Percentiles rank a stretch among this genome's conserved stretches.
phyloP scores from a whole-genome alignment of 257 asterid genomes.

The Lithospermum erythrorhizon region DNA sequence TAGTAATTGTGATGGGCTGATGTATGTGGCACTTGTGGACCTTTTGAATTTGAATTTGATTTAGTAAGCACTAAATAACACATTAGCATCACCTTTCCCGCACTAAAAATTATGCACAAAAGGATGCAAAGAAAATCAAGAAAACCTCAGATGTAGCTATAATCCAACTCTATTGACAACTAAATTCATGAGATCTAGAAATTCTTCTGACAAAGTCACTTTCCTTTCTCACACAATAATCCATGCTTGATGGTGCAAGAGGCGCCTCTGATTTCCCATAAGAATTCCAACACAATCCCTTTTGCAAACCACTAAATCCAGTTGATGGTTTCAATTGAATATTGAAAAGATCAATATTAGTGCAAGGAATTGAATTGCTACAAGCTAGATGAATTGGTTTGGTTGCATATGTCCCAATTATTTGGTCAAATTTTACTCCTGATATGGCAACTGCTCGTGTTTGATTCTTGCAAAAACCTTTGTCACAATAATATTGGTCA shows the following conservation, averaged over 20 bases:
- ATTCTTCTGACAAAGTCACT: slow-evolving; percentile 37
- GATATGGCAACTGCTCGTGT: slow-evolving; percentile 63
- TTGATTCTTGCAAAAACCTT: slow-evolving; percentile 51
- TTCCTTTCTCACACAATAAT: slow-evolving; percentile 54
- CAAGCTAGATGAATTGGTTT: slow-evolving; percentile 69
- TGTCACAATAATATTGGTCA: slow-evolving; percentile 74
- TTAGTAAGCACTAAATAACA: no score
- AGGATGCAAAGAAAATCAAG: background rate
- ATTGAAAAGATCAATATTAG: slow-evolving; percentile 32
- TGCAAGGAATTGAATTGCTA: slow-evolving; percentile 60
- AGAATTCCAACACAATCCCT: slow-evolving; percentile 50
- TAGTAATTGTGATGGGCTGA: no score
- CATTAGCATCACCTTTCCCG: background rate
- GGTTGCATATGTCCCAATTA: slow-evolving; percentile 51
- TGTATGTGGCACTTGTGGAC: no score
- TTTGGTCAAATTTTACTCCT: slow-evolving; percentile 38
- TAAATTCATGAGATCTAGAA: slow-evolving; percentile 43
- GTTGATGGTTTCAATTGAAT: slow-evolving; percentile 36
- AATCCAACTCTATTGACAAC: slow-evolving; percentile 18
- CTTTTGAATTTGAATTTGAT: no score
- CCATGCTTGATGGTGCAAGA: slow-evolving; percentile 50
- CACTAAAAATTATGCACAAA: background rate
- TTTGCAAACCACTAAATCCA: slow-evolving; percentile 12
- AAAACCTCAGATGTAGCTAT: no score
- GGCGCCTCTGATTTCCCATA: slow-evolving; percentile 54